phyloP scores from a whole-genome alignment of 2,329 filamentous ascomycete species.

The Mycosphaerella arachidis region DNA sequence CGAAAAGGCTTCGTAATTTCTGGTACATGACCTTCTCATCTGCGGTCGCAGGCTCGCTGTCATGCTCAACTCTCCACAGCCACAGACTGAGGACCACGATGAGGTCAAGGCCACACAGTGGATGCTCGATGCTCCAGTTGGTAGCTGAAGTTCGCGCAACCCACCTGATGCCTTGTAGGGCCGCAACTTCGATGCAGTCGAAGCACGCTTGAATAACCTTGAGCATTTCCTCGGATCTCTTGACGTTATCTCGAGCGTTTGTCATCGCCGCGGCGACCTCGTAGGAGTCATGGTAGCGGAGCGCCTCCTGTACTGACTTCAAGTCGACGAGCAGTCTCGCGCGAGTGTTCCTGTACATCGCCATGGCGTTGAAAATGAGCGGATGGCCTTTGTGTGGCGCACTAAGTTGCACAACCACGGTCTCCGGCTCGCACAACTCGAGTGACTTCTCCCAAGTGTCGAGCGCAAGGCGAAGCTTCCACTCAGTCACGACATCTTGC shows the following conservation, averaged over 20 bases:
- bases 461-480: constrained; percentile 89
- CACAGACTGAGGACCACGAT: constrained; percentile 97
- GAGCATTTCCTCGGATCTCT: constrained; percentile 94
- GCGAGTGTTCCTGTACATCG: constrained; percentile 90
- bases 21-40: constrained; percentile 88
- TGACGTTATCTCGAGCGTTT: constrained; percentile 85
- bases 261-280: constrained; percentile 98
- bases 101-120: constrained; percentile 89
- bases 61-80: constrained; percentile 98
- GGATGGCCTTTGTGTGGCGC: constrained; percentile 95
- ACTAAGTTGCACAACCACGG: constrained; percentile 79
- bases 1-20: constrained; percentile 84
- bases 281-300: constrained; percentile 94
- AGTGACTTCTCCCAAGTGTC: constrained; percentile 99
- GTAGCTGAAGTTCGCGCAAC: constrained; percentile 95
- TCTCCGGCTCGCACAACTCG: constrained; percentile 87
- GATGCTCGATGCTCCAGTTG: constrained; percentile 98
- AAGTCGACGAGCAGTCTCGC: constrained; percentile 90
- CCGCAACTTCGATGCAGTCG: constrained; percentile 94
- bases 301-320: constrained; percentile 90
- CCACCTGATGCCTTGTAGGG: constrained; percentile 92
- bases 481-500: constrained; percentile 95
- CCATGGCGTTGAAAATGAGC: constrained; percentile 96
- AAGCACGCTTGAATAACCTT: constrained; percentile 98
- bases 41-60: constrained; percentile 82